A percentile compares a stretch with the other conserved stretches of the same genome.
Evolutionary conservation across 192 early-diverging fungal species (phyloP).

Genomic region (Umbelopsis isabellina): DNA sequence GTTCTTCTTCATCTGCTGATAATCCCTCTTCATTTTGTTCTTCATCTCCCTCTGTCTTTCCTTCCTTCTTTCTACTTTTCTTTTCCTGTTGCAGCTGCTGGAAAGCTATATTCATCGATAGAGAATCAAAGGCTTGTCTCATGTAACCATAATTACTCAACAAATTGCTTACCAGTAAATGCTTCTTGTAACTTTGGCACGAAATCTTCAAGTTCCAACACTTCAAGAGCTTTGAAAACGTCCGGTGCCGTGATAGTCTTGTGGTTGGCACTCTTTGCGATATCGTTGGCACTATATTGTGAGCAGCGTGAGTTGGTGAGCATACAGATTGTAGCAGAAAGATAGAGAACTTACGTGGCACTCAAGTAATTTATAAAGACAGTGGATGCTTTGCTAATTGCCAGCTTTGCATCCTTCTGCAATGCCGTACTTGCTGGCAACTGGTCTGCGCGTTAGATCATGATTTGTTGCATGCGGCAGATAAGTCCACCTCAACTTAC

Average conservation of each 20-base stretch:
- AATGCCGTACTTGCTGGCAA: slow-evolving; percentile 52
- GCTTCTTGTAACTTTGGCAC: slow-evolving; percentile 42
- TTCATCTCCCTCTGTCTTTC: slow-evolving; percentile 24
- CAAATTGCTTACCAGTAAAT: slow-evolving; percentile 39
- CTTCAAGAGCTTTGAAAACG: slow-evolving; percentile 53
- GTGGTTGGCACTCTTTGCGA: slow-evolving; percentile 46
- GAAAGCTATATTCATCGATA: slow-evolving; percentile 31
- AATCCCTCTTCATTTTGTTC: slow-evolving; percentile 16
- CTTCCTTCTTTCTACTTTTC: slow-evolving; percentile 37
- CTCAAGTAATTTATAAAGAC: slow-evolving; percentile 56
- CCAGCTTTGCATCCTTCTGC: slow-evolving; percentile 54
- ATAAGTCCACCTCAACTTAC: slow-evolving; percentile 29
- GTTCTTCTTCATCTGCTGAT: slow-evolving; percentile 9
- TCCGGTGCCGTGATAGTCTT: slow-evolving; percentile 51
- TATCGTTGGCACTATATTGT: slow-evolving; percentile 49
- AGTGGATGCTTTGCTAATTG: slow-evolving; percentile 53
- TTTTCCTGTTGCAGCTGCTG: slow-evolving; percentile 45
- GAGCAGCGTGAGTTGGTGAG: background rate
- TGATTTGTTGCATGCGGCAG: background rate
- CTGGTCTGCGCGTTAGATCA: slow-evolving; percentile 27
- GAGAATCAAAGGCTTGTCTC: background rate
- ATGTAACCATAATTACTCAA: background rate
- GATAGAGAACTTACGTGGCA: slow-evolving; percentile 41
- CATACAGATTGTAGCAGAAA: background rate
- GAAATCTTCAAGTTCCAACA: slow-evolving; percentile 48